These are phyloP conservation scores for Heliosperma pusillum DNA, from an alignment of 148 eudicot species.

Conservation along the genomic window DNA sequence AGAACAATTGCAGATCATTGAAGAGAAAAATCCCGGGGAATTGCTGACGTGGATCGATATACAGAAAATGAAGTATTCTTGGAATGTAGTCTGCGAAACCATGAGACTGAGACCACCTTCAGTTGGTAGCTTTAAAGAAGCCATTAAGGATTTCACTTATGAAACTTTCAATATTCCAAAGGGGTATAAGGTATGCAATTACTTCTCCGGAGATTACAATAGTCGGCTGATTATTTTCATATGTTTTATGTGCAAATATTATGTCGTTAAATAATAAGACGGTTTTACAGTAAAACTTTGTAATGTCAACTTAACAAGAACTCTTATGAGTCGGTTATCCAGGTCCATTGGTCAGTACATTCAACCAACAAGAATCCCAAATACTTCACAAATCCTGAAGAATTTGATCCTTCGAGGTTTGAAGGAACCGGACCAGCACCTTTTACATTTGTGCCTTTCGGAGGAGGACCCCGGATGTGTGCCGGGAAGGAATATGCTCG, in stretches of 20 bases:
- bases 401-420: neutral
- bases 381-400: neutral
- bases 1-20: constrained; percentile 12
- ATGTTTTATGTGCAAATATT: too few species aligned
- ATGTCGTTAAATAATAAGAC: too few species aligned
- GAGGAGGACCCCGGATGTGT: neutral
- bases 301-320: too few species aligned
- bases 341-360: neutral
- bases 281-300: too few species aligned
- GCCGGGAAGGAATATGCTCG: neutral
- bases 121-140: too few species aligned
- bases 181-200: too few species aligned
- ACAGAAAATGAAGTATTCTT: too few species aligned
- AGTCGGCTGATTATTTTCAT: too few species aligned
- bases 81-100: constrained; percentile 33
- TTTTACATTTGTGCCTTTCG: neutral
- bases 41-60: constrained; percentile 18
- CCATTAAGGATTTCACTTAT: too few species aligned
- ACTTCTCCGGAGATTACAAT: too few species aligned
- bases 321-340: neutral
- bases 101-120: constrained; percentile 20
- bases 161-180: too few species aligned
- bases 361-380: neutral
- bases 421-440: neutral
- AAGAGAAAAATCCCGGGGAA: constrained; percentile 9